A percentile compares a stretch with the other conserved stretches of the same genome.
These are phyloP conservation scores for Hymenoscyphus infarciens DNA, from an alignment of 2,329 filamentous ascomycete species.

Conservation along the genomic window DNA sequence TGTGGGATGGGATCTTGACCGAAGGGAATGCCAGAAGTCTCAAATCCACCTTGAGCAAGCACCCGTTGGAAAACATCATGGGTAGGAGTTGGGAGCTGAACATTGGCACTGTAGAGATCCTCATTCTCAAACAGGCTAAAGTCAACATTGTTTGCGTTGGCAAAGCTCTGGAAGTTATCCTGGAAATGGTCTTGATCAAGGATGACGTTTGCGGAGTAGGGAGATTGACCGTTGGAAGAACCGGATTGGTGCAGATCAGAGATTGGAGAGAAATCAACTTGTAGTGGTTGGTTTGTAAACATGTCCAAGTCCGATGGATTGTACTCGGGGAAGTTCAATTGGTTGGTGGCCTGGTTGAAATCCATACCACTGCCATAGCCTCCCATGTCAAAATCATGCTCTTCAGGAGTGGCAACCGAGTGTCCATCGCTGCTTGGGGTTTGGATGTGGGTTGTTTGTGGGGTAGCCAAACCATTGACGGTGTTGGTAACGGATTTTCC, in stretches of 20 bases:
- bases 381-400: constrained; percentile 25
- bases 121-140: constrained; percentile 57
- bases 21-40: constrained; percentile 32
- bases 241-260: constrained; percentile 27
- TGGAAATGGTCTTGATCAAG: constrained; percentile 48
- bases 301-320: constrained; percentile 25
- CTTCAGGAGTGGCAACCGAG: constrained; percentile 28
- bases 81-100: constrained; percentile 52
- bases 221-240: constrained; percentile 30
- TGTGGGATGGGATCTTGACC: constrained; percentile 43
- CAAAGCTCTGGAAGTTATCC: constrained; percentile 57
- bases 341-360: constrained; percentile 14
- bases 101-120: constrained; percentile 58
- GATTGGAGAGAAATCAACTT: constrained; percentile 31
- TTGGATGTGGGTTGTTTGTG: constrained; percentile 51
- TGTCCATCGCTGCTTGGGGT: constrained; percentile 54
- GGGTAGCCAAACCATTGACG: constrained; percentile 50
- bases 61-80: constrained; percentile 40
- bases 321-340: constrained; percentile 29
- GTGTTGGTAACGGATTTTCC: constrained; percentile 41
- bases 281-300: constrained; percentile 25
- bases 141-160: constrained; percentile 38
- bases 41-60: constrained; percentile 22
- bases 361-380: constrained; percentile 18
- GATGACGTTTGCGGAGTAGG: constrained; percentile 40